A percentile compares a stretch with the other conserved stretches of the same genome.
These are phyloP conservation scores for Kwoniella sp. DNA, from an alignment of 768 basidiomycete genomes.

Conservation along the genomic window DNA sequence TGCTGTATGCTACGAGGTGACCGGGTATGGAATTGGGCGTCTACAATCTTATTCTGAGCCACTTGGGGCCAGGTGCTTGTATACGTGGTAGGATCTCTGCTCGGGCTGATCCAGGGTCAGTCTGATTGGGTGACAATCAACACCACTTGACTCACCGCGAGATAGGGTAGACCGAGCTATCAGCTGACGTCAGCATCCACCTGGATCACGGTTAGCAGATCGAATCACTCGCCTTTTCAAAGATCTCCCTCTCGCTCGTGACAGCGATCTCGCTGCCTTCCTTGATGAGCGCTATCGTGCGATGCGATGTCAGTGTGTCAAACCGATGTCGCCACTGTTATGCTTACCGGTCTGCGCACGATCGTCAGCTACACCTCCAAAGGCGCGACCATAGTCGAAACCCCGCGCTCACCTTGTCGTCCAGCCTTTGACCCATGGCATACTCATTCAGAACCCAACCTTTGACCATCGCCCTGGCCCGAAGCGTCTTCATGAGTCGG, in stretches of 20 bases:
- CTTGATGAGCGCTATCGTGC: constrained; percentile 13
- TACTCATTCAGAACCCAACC: constrained; percentile 47
- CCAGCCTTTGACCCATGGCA: constrained; percentile 35
- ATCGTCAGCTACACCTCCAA: too few species aligned
- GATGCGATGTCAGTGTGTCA: too few species aligned
- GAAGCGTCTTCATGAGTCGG: constrained; percentile 40
- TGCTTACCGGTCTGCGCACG: too few species aligned
- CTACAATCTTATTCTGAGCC: too few species aligned
- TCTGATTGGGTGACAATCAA: neutral
- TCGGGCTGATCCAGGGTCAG: constrained; percentile 15
- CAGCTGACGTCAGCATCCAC: neutral
- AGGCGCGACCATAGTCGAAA: too few species aligned
- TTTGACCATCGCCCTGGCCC: constrained; percentile 27
- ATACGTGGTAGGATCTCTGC: constrained; percentile 29
- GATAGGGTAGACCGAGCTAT: constrained; percentile 38
- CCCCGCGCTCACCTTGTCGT: constrained; percentile 12
- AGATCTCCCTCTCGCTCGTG: constrained; percentile 43
- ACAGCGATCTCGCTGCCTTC: constrained; percentile 37
- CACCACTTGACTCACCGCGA: constrained; percentile 17
- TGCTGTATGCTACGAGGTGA: too few species aligned
- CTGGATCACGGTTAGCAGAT: neutral
- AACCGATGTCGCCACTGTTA: too few species aligned
- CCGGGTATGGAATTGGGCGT: too few species aligned
- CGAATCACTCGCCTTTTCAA: constrained; percentile 27
- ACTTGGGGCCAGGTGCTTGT: constrained; percentile 27